These are phyloP conservation scores for Eutypa lata DNA, from an alignment of 2,329 filamentous ascomycete genomes.

Conservation along the genomic window DNA sequence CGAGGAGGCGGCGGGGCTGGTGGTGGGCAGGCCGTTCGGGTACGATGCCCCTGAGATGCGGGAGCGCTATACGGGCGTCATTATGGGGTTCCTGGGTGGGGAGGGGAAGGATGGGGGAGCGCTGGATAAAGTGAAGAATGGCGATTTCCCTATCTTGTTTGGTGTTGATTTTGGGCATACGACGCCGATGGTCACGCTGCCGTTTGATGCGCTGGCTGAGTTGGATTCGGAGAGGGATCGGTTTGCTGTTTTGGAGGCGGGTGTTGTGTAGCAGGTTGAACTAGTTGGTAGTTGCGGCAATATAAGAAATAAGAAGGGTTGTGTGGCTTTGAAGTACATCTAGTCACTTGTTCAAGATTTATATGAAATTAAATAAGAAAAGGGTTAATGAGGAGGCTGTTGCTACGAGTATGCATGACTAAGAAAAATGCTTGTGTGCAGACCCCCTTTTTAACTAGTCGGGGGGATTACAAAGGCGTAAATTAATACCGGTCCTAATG, in stretches of 20 bases:
- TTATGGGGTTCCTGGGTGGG: slow-evolving; percentile 34
- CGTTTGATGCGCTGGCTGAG: slow-evolving; percentile 32
- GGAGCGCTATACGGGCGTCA: slow-evolving; percentile 25
- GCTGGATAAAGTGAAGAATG: too few species aligned
- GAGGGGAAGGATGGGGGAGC: slow-evolving; percentile 24
- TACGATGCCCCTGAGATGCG: slow-evolving; percentile 32
- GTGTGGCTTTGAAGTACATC: too few species aligned
- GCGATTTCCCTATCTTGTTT: slow-evolving; percentile 38
- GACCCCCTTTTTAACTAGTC: too few species aligned
- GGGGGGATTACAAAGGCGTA: too few species aligned
- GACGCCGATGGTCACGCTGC: slow-evolving; percentile 38
- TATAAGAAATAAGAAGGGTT: too few species aligned
- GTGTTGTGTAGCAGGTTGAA: slow-evolving; percentile 2
- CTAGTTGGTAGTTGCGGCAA: too few species aligned
- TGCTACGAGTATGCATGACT: too few species aligned
- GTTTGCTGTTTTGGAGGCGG: slow-evolving; percentile 30
- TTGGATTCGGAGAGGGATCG: slow-evolving; percentile 36
- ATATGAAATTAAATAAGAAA: too few species aligned
- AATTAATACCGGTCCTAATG: too few species aligned
- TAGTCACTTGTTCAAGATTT: too few species aligned
- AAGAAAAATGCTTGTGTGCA: too few species aligned
- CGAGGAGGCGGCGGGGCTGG: slow-evolving; percentile 36
- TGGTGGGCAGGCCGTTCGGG: slow-evolving; percentile 39
- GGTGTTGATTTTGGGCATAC: slow-evolving; percentile 43
- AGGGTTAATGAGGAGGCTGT: too few species aligned